A percentile compares a stretch with the other conserved stretches of the same genome.
Evolutionary conservation across 805 yeast genomes (phyloP).

Genomic region (Barnettozyma wickerhamii): DNA sequence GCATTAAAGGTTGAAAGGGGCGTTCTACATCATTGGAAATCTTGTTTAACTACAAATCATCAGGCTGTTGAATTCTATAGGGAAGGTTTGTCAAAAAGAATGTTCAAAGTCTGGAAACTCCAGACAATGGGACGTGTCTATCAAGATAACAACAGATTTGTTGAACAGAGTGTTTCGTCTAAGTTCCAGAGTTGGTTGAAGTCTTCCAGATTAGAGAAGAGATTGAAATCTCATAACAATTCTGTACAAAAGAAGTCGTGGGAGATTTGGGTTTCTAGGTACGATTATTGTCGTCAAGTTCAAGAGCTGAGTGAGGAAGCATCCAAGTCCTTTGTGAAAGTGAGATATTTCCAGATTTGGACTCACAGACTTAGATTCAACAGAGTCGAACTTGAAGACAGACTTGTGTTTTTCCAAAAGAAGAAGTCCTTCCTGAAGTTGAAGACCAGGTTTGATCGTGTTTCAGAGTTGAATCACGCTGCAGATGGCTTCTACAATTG

Average conservation of each 20-base stretch:
- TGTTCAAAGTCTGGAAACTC: conserved; percentile 11
- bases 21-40: background rate
- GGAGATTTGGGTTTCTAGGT: conserved; percentile 10
- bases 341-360: conserved; percentile 21
- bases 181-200: conserved; percentile 3
- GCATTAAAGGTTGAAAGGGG: background rate
- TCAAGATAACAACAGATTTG: conserved; percentile 4
- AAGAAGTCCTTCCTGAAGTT: conserved; percentile 9
- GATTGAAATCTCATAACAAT: background rate
- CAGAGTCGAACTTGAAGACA: background rate
- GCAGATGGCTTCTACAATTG: background rate
- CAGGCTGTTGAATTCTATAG: background rate
- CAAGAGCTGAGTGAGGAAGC: conserved; percentile 14
- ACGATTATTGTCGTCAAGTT: conserved; percentile 6
- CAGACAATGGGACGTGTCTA: background rate
- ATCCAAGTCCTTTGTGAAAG: conserved; percentile 13
- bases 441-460: background rate
- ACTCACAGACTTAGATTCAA: background rate
- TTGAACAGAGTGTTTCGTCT: background rate
- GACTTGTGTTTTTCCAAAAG: conserved; percentile 8
- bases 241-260: background rate
- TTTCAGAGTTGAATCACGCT: background rate
- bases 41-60: background rate
- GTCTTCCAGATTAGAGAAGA: background rate
- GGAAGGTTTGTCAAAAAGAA: background rate